Conservation (phyloP, 139 green algal genomes). For the Edaphochlamys debaryana region DNA sequence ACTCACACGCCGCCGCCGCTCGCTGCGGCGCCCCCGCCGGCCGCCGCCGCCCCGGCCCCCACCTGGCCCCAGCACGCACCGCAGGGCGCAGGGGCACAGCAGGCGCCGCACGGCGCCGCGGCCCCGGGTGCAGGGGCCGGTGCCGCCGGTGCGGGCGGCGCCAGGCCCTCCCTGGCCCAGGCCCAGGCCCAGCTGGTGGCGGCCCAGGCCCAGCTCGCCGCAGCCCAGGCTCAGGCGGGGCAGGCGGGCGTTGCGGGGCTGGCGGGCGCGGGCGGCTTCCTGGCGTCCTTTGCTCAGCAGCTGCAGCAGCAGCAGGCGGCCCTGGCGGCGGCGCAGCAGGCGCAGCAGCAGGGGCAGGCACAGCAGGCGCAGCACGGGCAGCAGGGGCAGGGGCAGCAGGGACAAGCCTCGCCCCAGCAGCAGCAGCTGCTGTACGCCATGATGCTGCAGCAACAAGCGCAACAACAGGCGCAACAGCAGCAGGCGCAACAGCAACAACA, state of each 20-base stretch:
- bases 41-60: no score
- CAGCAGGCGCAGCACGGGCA: no score
- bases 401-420: background rate
- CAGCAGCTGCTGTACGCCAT: conserved; percentile 12
- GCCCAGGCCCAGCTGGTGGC: conserved; percentile 3
- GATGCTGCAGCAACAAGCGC: conserved; percentile 9
- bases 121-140: background rate
- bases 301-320: no score
- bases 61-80: background rate
- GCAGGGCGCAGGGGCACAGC: background rate
- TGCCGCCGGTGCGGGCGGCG: background rate
- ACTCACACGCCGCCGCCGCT: no score
- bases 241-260: background rate
- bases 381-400: background rate
- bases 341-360: background rate
- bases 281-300: no score
- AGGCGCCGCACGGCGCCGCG: background rate
- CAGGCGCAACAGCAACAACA: background rate
- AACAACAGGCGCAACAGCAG: conserved; percentile 2
- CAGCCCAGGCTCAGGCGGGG: conserved; percentile 1
- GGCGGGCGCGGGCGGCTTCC: no score
- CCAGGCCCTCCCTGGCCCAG: background rate
- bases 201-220: conserved; percentile 8
- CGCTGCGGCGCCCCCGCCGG: no score
- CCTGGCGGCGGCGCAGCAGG: background rate